Conservation (phyloP, 768 basidiomycete species). For the Cyclocybe aegerita region DNA sequence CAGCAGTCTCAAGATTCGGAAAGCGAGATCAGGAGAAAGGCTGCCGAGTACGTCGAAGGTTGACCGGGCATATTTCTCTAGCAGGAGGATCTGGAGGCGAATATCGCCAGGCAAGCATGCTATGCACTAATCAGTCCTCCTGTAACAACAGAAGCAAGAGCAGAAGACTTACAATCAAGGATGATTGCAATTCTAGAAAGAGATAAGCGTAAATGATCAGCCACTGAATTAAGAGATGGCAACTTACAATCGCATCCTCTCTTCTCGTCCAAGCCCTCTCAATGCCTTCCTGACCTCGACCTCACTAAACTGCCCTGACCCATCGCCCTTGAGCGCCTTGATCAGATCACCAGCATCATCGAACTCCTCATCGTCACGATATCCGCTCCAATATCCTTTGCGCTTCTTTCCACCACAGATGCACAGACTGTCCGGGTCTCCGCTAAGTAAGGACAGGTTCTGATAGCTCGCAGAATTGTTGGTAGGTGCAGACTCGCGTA, state of each 20-base stretch:
- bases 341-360: constrained; percentile 39
- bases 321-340: constrained; percentile 49
- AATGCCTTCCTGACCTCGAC: constrained; percentile 65
- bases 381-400: constrained; percentile 75
- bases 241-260: constrained; percentile 73
- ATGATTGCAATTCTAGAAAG: constrained; percentile 55
- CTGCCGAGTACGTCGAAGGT: constrained; percentile 82
- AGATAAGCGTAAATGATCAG: constrained; percentile 3
- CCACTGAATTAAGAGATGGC: not conserved
- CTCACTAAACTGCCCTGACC: constrained; percentile 69
- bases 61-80: constrained; percentile 81
- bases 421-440: constrained; percentile 32
- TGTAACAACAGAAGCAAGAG: not conserved
- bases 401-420: constrained; percentile 62
- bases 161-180: constrained; percentile 47
- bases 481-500: constrained; percentile 43
- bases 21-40: constrained; percentile 63
- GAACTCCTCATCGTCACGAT: constrained; percentile 49
- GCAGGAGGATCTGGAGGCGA: constrained; percentile 75
- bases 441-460: constrained; percentile 17
- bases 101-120: constrained; percentile 86
- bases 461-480: constrained; percentile 16
- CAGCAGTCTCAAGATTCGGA: constrained; percentile 57
- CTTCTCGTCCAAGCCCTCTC: constrained; percentile 60
- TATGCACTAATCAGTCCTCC: constrained; percentile 23